These are phyloP conservation scores for Fusarium xylarioides DNA, from an alignment of 2,329 filamentous ascomycete genomes.

Conservation along the genomic window DNA sequence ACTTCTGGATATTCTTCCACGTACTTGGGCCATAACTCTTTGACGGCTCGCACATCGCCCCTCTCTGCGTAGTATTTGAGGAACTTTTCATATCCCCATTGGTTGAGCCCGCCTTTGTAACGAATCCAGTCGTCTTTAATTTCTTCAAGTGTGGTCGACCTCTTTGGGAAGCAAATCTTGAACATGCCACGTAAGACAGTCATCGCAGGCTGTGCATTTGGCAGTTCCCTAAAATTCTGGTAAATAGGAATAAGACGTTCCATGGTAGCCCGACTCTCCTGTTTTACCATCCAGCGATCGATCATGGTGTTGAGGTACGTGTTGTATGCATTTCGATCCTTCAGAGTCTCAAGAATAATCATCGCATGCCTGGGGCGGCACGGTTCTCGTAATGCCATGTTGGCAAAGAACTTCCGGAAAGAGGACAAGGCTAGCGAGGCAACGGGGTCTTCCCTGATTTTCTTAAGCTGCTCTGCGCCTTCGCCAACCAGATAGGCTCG, in stretches of 20 bases:
- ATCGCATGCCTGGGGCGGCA: conserved; percentile 48
- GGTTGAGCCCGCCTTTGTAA: conserved; percentile 51
- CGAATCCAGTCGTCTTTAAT: conserved; percentile 61
- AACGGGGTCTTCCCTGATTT: conserved; percentile 34
- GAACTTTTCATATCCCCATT: conserved; percentile 58
- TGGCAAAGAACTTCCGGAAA: conserved; percentile 46
- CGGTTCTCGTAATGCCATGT: conserved; percentile 45
- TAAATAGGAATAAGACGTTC: conserved; percentile 55
- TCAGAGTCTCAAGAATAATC: conserved; percentile 52
- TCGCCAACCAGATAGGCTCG: conserved; percentile 46
- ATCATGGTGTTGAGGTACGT: conserved; percentile 52
- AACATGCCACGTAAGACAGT: conserved; percentile 57
- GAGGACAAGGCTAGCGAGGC: conserved; percentile 39
- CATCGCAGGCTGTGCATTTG: conserved; percentile 49
- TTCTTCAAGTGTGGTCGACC: conserved; percentile 55
- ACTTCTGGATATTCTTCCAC: conserved; percentile 48
- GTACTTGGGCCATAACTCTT: conserved; percentile 57
- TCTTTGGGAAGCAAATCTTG: conserved; percentile 50
- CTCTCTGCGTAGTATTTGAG: conserved; percentile 58
- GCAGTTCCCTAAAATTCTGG: conserved; percentile 55
- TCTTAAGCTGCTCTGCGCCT: conserved; percentile 34
- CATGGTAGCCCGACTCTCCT: conserved; percentile 42
- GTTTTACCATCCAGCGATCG: conserved; percentile 39
- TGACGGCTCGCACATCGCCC: conserved; percentile 58
- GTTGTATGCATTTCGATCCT: conserved; percentile 54